These are phyloP conservation scores for Podospora pseudoanserina DNA, from an alignment of 495 filamentous ascomycete genomes.

Conservation along the genomic window DNA sequence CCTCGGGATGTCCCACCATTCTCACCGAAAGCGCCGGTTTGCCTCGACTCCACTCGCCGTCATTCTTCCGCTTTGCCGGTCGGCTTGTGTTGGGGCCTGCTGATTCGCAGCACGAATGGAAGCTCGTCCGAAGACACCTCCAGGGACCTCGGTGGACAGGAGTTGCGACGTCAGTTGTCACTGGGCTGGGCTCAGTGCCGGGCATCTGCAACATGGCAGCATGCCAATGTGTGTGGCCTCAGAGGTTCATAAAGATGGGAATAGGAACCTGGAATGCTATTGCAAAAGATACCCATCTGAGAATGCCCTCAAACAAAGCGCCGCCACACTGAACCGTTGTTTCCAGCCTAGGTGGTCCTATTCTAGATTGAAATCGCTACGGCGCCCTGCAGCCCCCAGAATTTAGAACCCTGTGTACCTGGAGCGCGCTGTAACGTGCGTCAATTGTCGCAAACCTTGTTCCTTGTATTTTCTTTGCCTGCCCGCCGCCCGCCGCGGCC, in stretches of 20 bases:
- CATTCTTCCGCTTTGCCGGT: constrained; percentile 34
- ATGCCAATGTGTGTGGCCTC: background rate
- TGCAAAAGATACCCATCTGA: background rate
- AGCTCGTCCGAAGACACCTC: constrained; percentile 18
- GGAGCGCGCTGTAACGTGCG: constrained; percentile 10
- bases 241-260: background rate
- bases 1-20: constrained; percentile 3
- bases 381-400: background rate
- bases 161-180: background rate
- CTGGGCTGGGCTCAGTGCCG: background rate
- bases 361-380: background rate
- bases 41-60: constrained; percentile 8
- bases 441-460: constrained; percentile 27
- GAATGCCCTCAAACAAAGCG: constrained; percentile 2
- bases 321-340: background rate
- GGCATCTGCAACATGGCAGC: background rate
- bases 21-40: constrained; percentile 10
- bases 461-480: constrained; percentile 7
- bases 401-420: background rate
- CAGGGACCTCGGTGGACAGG: constrained; percentile 16
- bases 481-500: background rate
- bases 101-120: constrained; percentile 21
- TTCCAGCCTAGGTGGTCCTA: background rate
- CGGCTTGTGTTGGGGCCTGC: constrained; percentile 12
- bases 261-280: background rate